Base-by-base conservation (phyloP, 208 protist genomes). In the Trypanosoma rangeli region DNA sequence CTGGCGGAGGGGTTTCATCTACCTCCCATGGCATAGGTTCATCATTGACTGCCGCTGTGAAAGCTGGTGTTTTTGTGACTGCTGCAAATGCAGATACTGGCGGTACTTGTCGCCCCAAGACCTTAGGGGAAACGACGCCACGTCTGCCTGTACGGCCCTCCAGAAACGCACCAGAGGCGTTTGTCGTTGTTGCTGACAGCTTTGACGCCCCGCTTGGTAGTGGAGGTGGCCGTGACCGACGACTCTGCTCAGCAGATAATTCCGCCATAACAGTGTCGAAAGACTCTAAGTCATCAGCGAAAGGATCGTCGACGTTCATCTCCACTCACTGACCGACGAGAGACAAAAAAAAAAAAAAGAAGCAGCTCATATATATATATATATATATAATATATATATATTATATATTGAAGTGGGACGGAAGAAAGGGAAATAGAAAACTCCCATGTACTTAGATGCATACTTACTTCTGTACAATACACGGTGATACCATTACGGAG, bases 251-350 rank as follows among this genome's bases (percentile, higher is more conserved):
- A 15, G 55, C 55, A 33, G 62, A n/a, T 13, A 74, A 46, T 33
- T 76, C n/a, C 44, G 71, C 71, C 71, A 76, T 76, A 18, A 70
- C 28, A 20, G 71, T 37, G 29, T 74, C 62, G 56, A 87, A 75
- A 24, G 71, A 72, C 16, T 65, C 72, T 37, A 89, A 74, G 58
- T 92, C 83, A 78, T 78, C 73, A 13, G 86, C 83, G 71, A 86
- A 92, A 24, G 79, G 86, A 55, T 92, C 83, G 26, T 92, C 71
- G 53, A 92, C 70, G 69, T 81, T 87, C 86, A 92, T 92, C 50
- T 49, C 26, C 22, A 13, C 37, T 59, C 13, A 13, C 57, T 37
- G 26, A 58, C 54, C 1, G 20, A 28, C 12, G 8, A 65, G 33
- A 37, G 52, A 54, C 28, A 44, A 64, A 29, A 48, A 22, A 28